Percentiles rank a stretch among this genome's conserved stretches.
Conservation (phyloP, 352 stramenopile species). For the Phytophthora pini region DNA sequence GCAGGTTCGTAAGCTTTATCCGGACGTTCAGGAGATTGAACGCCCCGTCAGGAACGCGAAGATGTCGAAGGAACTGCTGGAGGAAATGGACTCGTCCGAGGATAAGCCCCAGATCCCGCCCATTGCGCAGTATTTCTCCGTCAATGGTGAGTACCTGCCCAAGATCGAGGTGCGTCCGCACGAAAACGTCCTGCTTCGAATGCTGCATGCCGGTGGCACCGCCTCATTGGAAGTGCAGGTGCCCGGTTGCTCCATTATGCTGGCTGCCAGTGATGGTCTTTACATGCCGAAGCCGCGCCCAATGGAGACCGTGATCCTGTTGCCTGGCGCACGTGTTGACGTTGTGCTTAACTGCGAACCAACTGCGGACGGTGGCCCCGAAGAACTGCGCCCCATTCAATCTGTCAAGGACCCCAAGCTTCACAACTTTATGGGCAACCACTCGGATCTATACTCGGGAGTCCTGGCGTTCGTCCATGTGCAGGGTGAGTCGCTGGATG, state of each 20-base stretch:
- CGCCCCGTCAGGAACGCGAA: constrained; percentile 31
- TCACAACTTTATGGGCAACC: constrained; percentile 56
- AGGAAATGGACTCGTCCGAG: constrained; percentile 32
- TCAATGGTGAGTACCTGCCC: constrained; percentile 78
- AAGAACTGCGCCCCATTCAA: constrained; percentile 64
- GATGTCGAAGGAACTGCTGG: constrained; percentile 36
- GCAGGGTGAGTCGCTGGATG: constrained; percentile 35
- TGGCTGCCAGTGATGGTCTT: constrained; percentile 67
- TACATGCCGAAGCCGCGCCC: constrained; percentile 48
- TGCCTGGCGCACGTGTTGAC: constrained; percentile 63
- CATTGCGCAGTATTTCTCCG: constrained; percentile 64
- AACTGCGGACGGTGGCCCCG: constrained; percentile 20
- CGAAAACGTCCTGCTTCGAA: constrained; percentile 63
- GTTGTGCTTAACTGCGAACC: constrained; percentile 66
- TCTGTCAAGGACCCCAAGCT: constrained; percentile 49
- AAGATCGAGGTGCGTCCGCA: constrained; percentile 59
- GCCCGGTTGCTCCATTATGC: constrained; percentile 61
- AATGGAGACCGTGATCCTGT: constrained; percentile 57
- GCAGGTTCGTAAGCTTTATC: constrained; percentile 48
- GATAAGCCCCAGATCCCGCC: constrained; percentile 33
- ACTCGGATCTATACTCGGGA: constrained; percentile 66
- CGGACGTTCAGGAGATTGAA: constrained; percentile 45
- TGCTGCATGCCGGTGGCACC: constrained; percentile 68
- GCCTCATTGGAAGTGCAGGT: constrained; percentile 64
- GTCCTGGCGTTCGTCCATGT: constrained; percentile 73